Evolutionary conservation across 176 grass and related monocot genomes (phyloP).

Genomic region (Musa troglodytarum): DNA sequence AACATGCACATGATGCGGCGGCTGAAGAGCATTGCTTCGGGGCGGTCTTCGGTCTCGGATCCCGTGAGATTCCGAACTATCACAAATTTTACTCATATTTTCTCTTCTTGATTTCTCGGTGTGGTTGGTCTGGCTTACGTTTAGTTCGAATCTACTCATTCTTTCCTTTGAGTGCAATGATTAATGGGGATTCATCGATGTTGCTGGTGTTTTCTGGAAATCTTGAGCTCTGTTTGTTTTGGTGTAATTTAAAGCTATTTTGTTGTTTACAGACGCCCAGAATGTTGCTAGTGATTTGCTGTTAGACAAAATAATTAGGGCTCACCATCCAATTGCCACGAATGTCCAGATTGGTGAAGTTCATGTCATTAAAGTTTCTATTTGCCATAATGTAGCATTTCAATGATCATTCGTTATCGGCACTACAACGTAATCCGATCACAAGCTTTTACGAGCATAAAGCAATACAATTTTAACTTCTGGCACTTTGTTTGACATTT

Average conservation of each 20-base stretch:
- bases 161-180: neutral
- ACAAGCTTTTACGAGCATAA: no score
- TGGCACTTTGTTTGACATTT: neutral
- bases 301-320: neutral
- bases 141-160: neutral
- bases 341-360: neutral
- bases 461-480: neutral
- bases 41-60: constrained; percentile 4
- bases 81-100: neutral
- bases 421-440: no score
- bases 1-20: constrained; percentile 25
- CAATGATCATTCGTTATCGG: no score
- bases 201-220: no score
- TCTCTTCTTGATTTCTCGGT: neutral
- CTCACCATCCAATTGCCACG: neutral
- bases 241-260: neutral
- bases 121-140: no score
- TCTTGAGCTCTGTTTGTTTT: neutral
- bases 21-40: constrained; percentile 14
- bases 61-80: constrained; percentile 2
- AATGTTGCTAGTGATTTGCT: neutral
- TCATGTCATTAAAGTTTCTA: neutral
- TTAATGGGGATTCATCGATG: no score
- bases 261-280: neutral
- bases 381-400: neutral